Evolutionary conservation across 2,329 filamentous ascomycete genomes (phyloP).

Genomic region (Trichophyton schoenleinii): DNA sequence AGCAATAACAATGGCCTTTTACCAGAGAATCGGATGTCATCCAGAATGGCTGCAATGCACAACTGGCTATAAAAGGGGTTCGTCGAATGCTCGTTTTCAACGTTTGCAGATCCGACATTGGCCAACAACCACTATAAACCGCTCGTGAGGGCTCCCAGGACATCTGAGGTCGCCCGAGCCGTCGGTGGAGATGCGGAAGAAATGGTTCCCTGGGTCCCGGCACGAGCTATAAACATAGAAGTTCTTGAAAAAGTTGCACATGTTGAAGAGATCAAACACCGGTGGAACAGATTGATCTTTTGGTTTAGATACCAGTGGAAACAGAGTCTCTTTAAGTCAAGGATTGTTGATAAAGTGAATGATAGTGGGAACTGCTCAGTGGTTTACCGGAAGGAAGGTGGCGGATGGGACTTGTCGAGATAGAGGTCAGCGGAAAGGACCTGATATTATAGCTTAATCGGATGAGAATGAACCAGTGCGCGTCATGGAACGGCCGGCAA

Average conservation of each 20-base stretch:
- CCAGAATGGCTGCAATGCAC: no score
- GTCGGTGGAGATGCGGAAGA: constrained; percentile 57
- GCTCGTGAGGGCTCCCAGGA: constrained; percentile 54
- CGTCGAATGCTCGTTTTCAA: constrained; percentile 10
- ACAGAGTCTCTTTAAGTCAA: neutral
- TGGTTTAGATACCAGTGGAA: neutral
- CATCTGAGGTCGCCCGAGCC: constrained; percentile 50
- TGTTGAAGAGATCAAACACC: constrained; percentile 18
- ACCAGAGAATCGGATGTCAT: neutral
- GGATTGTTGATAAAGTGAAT: neutral
- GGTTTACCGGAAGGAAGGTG: neutral
- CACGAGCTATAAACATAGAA: constrained; percentile 66
- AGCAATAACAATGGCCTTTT: no score
- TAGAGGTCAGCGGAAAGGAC: neutral
- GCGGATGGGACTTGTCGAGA: neutral
- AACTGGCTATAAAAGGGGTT: neutral
- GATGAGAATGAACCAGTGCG: neutral
- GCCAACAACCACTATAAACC: constrained; percentile 58
- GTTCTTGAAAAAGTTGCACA: constrained; percentile 57
- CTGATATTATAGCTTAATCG: neutral
- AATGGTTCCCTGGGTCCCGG: constrained; percentile 55
- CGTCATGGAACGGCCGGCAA: neutral
- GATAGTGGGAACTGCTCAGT: neutral
- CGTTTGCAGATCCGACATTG: constrained; percentile 44
- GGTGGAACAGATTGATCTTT: neutral